phyloP scores from a whole-genome alignment of 1,139 yeast species.

The Hyphopichia burtonii region DNA sequence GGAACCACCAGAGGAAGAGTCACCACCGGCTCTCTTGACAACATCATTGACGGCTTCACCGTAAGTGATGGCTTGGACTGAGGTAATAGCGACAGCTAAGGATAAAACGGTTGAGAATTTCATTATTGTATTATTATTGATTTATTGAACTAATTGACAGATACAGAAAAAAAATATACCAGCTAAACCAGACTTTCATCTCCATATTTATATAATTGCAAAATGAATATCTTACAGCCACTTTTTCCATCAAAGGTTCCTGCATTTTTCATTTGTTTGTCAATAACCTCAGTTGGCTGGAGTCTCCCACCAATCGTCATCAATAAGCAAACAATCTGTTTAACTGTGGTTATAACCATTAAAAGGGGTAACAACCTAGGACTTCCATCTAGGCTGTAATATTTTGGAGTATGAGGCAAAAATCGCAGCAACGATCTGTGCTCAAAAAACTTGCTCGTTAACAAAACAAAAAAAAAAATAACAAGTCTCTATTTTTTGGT shows the following conservation, averaged over 20 bases:
- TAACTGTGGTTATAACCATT: background rate
- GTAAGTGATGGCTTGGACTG: constrained; percentile 2
- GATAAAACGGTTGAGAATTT: constrained; percentile 13
- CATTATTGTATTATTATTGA: constrained; percentile 7
- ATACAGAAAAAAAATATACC: no score
- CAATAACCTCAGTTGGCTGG: no score
- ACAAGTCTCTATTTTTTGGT: background rate
- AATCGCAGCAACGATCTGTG: background rate
- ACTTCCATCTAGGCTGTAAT: background rate
- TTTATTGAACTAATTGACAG: no score
- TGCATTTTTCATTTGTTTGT: no score
- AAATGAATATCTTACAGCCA: background rate
- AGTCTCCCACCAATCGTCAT: background rate
- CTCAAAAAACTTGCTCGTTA: background rate
- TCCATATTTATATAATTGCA: background rate
- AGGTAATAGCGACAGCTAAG: constrained; percentile 9
- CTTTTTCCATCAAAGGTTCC: background rate
- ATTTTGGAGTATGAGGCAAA: background rate
- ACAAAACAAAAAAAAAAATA: background rate
- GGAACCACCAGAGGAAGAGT: constrained; percentile 2
- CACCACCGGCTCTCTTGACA: constrained; percentile 7
- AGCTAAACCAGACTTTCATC: no score
- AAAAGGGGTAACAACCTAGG: background rate
- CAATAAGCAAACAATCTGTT: background rate
- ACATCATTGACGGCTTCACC: constrained; percentile 2